Base-by-base conservation (phyloP, 257 asterid species). In the Lycium barbarum region DNA sequence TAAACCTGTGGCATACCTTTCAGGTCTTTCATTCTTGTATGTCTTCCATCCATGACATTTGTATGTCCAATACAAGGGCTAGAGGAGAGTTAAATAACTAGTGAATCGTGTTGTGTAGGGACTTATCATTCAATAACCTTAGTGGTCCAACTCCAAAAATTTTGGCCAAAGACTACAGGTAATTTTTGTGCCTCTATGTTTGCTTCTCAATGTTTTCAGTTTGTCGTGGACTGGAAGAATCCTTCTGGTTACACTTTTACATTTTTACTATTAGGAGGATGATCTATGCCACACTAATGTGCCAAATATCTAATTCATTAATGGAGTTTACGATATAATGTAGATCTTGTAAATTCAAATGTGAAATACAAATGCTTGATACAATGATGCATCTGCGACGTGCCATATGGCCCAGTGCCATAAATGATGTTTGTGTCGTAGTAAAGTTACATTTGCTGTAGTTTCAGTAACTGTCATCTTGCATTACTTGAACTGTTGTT, bases 11-110 rank as follows among this genome's bases (percentile, higher is more conserved):
- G 98, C 98, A 59, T 88, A 82, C 91, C 99, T 95, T 84, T 61
- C 92, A 45, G 96, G 97, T 88, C 97, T 95, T 90, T 90, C 97
- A 72, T 93, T 94, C 95, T 91, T 95, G 99, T 95, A 95, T 83
- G 97, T 89, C 87, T 89, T 83, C 90, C 83, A n/a, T 86, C 80
- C 87, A 85, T 74, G 68, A 47, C 79, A 71, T 74, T 78, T 66
- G 26, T 45, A 38, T 67, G 67, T 47, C 14, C 33, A 65, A 2
- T 58, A 6, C 14, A 62, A 87, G 58, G 72, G 81, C 55, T 54
- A 36, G 7, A 73, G 78, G 49, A n/a, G 78, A 49, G 81, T 67
- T 70, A 11, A 80, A 66, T 79, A 53, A 83, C 47, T 17, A 59
- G 20, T 82, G 67, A 65, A 49, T 70, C 67, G 2, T 83, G 17